Base-by-base conservation (phyloP, 2,329 filamentous ascomycete species). In the Diaporthe caulivora region DNA sequence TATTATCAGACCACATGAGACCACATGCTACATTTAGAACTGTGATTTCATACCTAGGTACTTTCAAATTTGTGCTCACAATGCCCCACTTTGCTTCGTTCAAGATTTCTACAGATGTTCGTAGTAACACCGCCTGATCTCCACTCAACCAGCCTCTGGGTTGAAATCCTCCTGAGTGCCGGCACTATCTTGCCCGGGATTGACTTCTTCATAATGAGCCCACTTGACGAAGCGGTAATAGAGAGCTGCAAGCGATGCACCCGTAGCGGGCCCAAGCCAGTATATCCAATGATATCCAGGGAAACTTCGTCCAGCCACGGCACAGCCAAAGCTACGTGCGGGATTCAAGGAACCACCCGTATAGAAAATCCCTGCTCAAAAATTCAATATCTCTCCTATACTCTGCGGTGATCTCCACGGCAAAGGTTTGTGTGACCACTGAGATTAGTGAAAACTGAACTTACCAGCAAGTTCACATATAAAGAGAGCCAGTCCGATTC, bases 171-270 rank as follows among this genome's bases (percentile, higher is more conserved):
- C 57, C 17, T n/a, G n/a, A 21, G n/a, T 18, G 6, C 57, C 57
- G 2, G 57, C 24, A 37, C 57, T 62, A 44, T 62, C 57, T 13
- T 62, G 57, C 24, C 57, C 57, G 8, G 57, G 57, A 13, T 62
- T 62, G 4, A 62, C 57, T 62, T 62, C 37, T 44, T 62, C 57
- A 17, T 62, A 62, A 24, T 62, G 57, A 26, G 57, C 57, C 57
- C 57, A 44, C 21, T 62, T 62, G 37, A 44, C 57, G 26, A 62
- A 62, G 24, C 57, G 57, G 29, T 62, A 62, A 29, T 62, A 62
- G 1, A 62, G 15, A 29, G 57, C 57, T 2, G 57, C 57, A 24
- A 62, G 18, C 24, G 24, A 17, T 17, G 57, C 57, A 17, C 57
- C 57, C 57, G 44, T 29, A 21, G 18, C 57, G 7, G 57, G 57